A percentile compares a stretch with the other conserved stretches of the same genome.
Conservation (phyloP, 805 yeast genomes). For the Candida gorgasii region DNA sequence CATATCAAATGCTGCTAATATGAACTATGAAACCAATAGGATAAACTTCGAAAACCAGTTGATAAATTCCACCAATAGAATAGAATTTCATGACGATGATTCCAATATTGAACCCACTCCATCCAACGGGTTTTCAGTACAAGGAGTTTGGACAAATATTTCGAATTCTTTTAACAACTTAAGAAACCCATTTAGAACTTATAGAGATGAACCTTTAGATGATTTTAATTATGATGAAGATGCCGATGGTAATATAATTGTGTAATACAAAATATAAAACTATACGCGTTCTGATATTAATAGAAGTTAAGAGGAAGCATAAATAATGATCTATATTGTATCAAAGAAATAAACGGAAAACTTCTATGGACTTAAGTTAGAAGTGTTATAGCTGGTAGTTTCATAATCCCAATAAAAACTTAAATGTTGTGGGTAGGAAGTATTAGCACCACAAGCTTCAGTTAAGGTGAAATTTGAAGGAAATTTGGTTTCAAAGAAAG, state of each 20-base stretch:
- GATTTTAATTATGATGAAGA: conserved; percentile 35
- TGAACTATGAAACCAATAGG: conserved; percentile 31
- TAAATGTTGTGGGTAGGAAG: too few species aligned
- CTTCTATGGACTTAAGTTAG: too few species aligned
- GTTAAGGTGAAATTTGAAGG: too few species aligned
- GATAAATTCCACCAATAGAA: conserved; percentile 18
- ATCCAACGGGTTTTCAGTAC: background rate
- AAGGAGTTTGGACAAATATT: conserved; percentile 23
- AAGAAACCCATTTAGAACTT: conserved; percentile 11
- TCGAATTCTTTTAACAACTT: conserved; percentile 10
- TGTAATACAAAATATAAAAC: conserved; percentile 8
- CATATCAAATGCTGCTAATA: conserved; percentile 24
- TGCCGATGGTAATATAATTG: conserved; percentile 32
- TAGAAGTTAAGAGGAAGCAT: background rate
- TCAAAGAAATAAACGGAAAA: too few species aligned
- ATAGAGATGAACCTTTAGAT: conserved; percentile 32
- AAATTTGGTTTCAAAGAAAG: too few species aligned
- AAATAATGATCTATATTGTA: too few species aligned
- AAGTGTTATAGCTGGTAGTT: too few species aligned
- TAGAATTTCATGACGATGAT: conserved; percentile 21
- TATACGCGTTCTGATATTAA: too few species aligned
- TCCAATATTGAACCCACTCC: conserved; percentile 11
- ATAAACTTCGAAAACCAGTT: conserved; percentile 21
- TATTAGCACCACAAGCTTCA: too few species aligned
- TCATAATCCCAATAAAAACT: too few species aligned